phyloP scores from a whole-genome alignment of 768 basidiomycete species.

The Rhizopogon vesiculosus region DNA sequence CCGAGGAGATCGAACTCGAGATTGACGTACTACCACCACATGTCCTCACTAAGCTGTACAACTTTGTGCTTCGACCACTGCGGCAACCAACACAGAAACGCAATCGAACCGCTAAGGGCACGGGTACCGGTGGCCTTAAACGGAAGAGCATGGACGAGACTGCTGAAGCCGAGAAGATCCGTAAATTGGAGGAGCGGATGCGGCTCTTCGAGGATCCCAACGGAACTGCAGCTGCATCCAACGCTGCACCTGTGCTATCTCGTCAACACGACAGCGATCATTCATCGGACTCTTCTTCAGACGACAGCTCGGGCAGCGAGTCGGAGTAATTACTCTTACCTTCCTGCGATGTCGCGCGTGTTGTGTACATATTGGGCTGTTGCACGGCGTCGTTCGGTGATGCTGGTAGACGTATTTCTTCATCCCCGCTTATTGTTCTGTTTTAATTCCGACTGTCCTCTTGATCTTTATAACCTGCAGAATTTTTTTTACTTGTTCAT shows the following conservation, averaged over 20 bases:
- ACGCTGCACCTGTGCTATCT: constrained; percentile 30
- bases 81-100: constrained; percentile 65
- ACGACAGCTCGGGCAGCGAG: constrained; percentile 79
- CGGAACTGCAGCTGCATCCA: constrained; percentile 26
- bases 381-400: constrained; percentile 12
- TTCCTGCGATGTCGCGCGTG: background rate
- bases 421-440: constrained; percentile 21
- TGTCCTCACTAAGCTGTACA: constrained; percentile 91
- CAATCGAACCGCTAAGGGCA: constrained; percentile 67
- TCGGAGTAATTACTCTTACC: constrained; percentile 54
- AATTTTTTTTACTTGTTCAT: constrained; percentile 8
- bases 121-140: constrained; percentile 85
- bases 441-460: constrained; percentile 24
- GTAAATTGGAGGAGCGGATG: constrained; percentile 84
- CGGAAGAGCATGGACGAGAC: constrained; percentile 98
- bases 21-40: constrained; percentile 86
- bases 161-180: constrained; percentile 93
- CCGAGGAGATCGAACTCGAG: constrained; percentile 97
- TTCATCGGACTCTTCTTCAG: constrained; percentile 77
- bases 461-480: constrained; percentile 34
- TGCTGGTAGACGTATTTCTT: constrained; percentile 19
- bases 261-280: constrained; percentile 55
- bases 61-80: constrained; percentile 83
- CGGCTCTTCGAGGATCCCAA: constrained; percentile 69
- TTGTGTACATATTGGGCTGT: constrained; percentile 9